Evolutionary conservation across 768 basidiomycete species (phyloP), one percentile per base, ranked within the genome.

Genomic region (Lactarius hatsudake): DNA sequence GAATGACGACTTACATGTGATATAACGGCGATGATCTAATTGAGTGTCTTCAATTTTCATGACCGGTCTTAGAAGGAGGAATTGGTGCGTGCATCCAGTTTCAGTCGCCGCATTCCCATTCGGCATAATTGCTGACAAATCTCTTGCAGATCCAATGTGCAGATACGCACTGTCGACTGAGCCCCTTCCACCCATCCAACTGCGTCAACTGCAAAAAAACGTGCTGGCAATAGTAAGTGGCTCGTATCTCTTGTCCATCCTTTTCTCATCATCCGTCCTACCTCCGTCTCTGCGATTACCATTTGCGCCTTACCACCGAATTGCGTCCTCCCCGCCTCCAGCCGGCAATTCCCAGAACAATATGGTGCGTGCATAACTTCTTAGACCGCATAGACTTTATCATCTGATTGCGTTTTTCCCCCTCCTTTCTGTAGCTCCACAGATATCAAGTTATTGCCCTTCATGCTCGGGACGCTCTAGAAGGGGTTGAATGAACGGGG

Each of bases 291-390:
- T 28, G 12, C 28, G 2, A 6, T 55, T 34, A 12, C 45, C n/a
- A 28, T n/a, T 62, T 55, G 6, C 32, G 32, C 32, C 32, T 30
- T 32, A 32, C 32, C 30, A 30, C 30, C 30, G 30, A 30, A 30
- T 30, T 30, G 30, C 30, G 30, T 30, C 30, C 32, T 32, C 28
- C 17, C 10, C 8, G 15, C 38, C 36, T 13, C 23, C 17, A 68
- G 67, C 15, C 67, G 67, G 62, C 67, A 68, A 64, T 68, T 68
- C 28, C 67, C 67, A 36, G 67, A 68, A 40, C 67, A 68, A 56
- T 68, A 68, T 40, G 67, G 67, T 68, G n/a, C 40, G 66, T 18
- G 34, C 8, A 9, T 34, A 1, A 30, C 32, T 34, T 10, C 34
- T 34, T 9, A 34, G 34, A 18, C 5, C 0, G 17, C 42, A 34